phyloP scores from a whole-genome alignment of 441 rosid genomes.

The Flueggea neowawraea region DNA sequence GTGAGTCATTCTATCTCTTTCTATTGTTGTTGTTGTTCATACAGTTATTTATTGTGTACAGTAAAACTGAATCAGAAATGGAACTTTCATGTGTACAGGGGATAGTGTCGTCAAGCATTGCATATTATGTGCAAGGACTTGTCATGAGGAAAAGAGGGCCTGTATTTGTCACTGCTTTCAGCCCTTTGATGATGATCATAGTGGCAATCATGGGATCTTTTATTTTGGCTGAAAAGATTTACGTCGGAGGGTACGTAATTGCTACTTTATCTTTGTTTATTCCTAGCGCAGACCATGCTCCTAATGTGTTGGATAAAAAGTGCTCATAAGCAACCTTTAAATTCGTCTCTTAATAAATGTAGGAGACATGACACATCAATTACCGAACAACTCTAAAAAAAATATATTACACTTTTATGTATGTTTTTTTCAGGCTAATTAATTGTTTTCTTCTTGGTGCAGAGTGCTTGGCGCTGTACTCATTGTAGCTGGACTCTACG shows the following conservation, averaged over 20 bases:
- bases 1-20: constrained; percentile 25
- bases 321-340: no score
- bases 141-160: constrained; percentile 57
- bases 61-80: no score
- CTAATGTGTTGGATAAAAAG: no score
- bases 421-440: no score
- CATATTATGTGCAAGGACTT: constrained; percentile 60
- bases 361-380: no score
- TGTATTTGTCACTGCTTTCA: constrained; percentile 57
- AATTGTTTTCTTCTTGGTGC: constrained; percentile 2
- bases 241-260: constrained; percentile 38
- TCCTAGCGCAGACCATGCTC: no score
- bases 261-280: not conserved
- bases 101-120: constrained; percentile 55
- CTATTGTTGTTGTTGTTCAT: not conserved
- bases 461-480: constrained; percentile 61
- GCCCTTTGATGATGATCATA: constrained; percentile 66
- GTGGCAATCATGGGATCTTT: constrained; percentile 67
- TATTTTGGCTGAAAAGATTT: constrained; percentile 49
- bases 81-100: constrained; percentile 24
- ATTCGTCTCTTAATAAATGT: no score
- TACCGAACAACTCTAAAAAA: no score
- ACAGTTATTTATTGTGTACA: no score
- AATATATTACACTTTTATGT: no score
- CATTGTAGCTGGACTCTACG: constrained; percentile 65